phyloP scores from a whole-genome alignment of 2,329 filamentous ascomycete species.

The Nannizzia gypsea region DNA sequence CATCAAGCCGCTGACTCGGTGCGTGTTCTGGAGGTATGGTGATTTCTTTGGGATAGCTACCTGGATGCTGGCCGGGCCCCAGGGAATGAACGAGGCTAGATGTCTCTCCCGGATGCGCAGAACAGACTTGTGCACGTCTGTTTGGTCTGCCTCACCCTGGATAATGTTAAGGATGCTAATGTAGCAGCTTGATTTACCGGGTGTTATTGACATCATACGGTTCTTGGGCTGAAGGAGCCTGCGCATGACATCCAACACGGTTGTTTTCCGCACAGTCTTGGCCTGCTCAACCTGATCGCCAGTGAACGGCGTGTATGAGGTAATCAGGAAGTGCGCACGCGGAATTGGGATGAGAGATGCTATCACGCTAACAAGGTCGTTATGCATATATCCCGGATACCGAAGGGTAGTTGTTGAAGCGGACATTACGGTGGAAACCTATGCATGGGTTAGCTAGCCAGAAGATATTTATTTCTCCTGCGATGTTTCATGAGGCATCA shows the following conservation, averaged over 20 bases:
- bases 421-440: conserved; percentile 95
- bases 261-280: conserved; percentile 96
- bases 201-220: conserved; percentile 93
- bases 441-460: conserved; percentile 9
- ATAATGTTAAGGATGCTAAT: conserved; percentile 99
- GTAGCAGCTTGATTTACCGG: conserved; percentile 95
- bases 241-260: conserved; percentile 94
- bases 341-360: conserved; percentile 93
- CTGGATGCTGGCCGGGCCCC: conserved; percentile 95
- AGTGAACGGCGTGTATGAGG: conserved; percentile 94
- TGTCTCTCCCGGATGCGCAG: conserved; percentile 89
- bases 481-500: neutral
- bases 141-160: conserved; percentile 94
- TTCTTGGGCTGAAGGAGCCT: conserved; percentile 94
- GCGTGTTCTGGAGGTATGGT: conserved; percentile 86
- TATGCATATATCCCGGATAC: conserved; percentile 99
- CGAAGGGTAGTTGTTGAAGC: conserved; percentile 91
- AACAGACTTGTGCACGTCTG: conserved; percentile 94
- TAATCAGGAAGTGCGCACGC: conserved; percentile 96
- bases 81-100: conserved; percentile 92
- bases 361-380: conserved; percentile 92
- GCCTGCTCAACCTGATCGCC: conserved; percentile 92
- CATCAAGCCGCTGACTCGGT: conserved; percentile 93
- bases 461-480: neutral
- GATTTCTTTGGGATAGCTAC: conserved; percentile 94